A percentile compares a stretch with the other conserved stretches of the same genome.
Evolutionary conservation across 2,329 filamentous ascomycete genomes (phyloP).

Genomic region (Aureobasidium sp.): DNA sequence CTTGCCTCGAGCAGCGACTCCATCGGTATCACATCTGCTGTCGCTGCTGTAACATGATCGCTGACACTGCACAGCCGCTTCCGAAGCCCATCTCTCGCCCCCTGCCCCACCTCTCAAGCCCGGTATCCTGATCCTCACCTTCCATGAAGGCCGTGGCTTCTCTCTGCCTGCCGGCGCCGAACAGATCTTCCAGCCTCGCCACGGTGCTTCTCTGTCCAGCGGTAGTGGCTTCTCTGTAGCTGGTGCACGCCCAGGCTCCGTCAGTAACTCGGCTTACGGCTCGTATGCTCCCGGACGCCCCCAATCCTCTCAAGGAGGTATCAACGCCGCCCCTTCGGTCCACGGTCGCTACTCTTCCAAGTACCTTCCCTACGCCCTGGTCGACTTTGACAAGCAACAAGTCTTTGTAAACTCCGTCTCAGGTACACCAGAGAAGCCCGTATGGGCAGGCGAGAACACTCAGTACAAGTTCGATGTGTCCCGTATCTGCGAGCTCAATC

Average conservation of each 20-base stretch:
- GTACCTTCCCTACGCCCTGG: constrained; percentile 92
- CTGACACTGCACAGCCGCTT: constrained; percentile 46
- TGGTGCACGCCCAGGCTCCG: constrained; percentile 53
- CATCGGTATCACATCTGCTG: constrained; percentile 51
- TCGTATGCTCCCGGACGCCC: constrained; percentile 61
- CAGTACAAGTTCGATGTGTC: constrained; percentile 99
- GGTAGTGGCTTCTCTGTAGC: constrained; percentile 48
- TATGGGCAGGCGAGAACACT: constrained; percentile 97
- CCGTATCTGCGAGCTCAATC: constrained; percentile 78
- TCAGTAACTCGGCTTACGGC: constrained; percentile 42
- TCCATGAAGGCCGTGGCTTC: constrained; percentile 88
- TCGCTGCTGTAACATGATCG: neutral
- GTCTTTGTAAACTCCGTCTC: constrained; percentile 97
- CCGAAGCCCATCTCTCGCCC: constrained; percentile 68
- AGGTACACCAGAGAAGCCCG: constrained; percentile 83
- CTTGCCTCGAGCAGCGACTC: constrained; percentile 44
- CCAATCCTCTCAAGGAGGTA: constrained; percentile 73
- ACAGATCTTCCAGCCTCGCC: constrained; percentile 62
- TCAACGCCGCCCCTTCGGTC: constrained; percentile 79
- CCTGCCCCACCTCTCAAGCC: constrained; percentile 65
- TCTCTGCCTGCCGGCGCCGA: constrained; percentile 83
- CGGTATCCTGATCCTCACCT: constrained; percentile 90
- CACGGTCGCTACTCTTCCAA: constrained; percentile 94
- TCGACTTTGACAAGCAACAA: constrained; percentile 98
- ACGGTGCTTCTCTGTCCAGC: constrained; percentile 64